Evolutionary conservation across 2,329 filamentous ascomycete genomes (phyloP).

Genomic region (Scedosporium boydii): DNA sequence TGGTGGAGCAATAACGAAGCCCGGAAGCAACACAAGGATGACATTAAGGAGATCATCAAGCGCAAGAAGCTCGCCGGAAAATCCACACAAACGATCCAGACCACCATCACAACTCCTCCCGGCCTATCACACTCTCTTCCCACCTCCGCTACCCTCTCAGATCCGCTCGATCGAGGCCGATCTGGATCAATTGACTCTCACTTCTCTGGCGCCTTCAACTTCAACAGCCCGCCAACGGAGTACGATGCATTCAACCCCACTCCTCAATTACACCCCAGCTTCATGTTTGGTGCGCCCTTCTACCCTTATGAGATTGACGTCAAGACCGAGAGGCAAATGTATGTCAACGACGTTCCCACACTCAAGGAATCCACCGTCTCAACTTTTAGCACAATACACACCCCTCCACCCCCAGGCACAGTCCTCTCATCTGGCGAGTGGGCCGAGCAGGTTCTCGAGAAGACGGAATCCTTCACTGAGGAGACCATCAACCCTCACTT

Average conservation of each 20-base stretch:
- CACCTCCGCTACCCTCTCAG: slow-evolving; percentile 71
- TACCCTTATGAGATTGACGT: slow-evolving; percentile 90
- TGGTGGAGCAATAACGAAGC: slow-evolving; percentile 97
- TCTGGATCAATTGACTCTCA: slow-evolving; percentile 75
- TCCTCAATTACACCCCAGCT: slow-evolving; percentile 51
- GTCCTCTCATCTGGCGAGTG: slow-evolving; percentile 63
- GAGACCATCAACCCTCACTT: slow-evolving; percentile 41
- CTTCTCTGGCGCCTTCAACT: slow-evolving; percentile 62
- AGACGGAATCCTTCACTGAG: slow-evolving; percentile 15
- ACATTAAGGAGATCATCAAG: slow-evolving; percentile 97
- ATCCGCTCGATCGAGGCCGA: slow-evolving; percentile 61
- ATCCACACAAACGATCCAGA: slow-evolving; percentile 48
- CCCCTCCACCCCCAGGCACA: slow-evolving; percentile 61
- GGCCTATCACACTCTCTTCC: slow-evolving; percentile 73
- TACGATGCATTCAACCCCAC: slow-evolving; percentile 50
- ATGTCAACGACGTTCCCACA: slow-evolving; percentile 81
- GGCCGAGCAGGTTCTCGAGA: slow-evolving; percentile 55
- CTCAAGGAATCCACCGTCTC: slow-evolving; percentile 80
- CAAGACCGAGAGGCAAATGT: slow-evolving; percentile 91
- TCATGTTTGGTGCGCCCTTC: slow-evolving; percentile 45
- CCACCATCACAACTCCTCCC: slow-evolving; percentile 51
- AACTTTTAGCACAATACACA: slow-evolving; percentile 85
- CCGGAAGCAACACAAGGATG: slow-evolving; percentile 78
- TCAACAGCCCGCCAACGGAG: slow-evolving; percentile 51
- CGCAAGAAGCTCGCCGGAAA: slow-evolving; percentile 91